phyloP scores from a whole-genome alignment of 2,329 filamentous ascomycete species.

The Torrubiella hemipterigena region DNA sequence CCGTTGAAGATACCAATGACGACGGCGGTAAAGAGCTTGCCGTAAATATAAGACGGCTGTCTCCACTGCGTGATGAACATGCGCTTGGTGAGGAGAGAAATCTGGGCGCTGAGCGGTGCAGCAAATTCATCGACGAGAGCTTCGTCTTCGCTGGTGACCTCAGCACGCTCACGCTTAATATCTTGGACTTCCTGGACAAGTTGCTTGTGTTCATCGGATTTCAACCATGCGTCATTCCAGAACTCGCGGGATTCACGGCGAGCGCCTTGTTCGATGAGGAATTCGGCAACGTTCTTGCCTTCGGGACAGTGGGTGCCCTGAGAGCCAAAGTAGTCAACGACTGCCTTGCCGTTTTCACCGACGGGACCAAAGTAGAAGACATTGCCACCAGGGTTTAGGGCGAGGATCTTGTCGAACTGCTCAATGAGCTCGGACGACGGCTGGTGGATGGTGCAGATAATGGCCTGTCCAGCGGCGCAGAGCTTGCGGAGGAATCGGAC shows the following conservation, averaged over 20 bases:
- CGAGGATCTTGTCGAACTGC: constrained; percentile 42
- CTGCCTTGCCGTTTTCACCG: constrained; percentile 31
- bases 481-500: constrained; percentile 49
- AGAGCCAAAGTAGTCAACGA: constrained; percentile 43
- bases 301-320: constrained; percentile 56
- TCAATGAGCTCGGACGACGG: constrained; percentile 44
- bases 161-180: constrained; percentile 29
- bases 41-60: constrained; percentile 64
- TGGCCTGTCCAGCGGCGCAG: constrained; percentile 45
- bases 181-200: constrained; percentile 54
- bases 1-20: constrained; percentile 68
- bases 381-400: constrained; percentile 40
- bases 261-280: constrained; percentile 33
- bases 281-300: constrained; percentile 34
- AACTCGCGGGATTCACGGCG: constrained; percentile 27
- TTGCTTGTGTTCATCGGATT: constrained; percentile 46
- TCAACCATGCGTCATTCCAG: constrained; percentile 66
- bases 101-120: constrained; percentile 51
- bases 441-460: constrained; percentile 50
- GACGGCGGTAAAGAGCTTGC: constrained; percentile 61
- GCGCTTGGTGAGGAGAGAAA: constrained; percentile 52
- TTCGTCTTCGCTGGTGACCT: constrained; percentile 12
- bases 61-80: constrained; percentile 66
- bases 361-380: constrained; percentile 43
- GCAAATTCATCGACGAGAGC: constrained; percentile 46